Base-by-base conservation (phyloP, 1,139 yeast genomes). In the Debaryomyces robertsiae region DNA sequence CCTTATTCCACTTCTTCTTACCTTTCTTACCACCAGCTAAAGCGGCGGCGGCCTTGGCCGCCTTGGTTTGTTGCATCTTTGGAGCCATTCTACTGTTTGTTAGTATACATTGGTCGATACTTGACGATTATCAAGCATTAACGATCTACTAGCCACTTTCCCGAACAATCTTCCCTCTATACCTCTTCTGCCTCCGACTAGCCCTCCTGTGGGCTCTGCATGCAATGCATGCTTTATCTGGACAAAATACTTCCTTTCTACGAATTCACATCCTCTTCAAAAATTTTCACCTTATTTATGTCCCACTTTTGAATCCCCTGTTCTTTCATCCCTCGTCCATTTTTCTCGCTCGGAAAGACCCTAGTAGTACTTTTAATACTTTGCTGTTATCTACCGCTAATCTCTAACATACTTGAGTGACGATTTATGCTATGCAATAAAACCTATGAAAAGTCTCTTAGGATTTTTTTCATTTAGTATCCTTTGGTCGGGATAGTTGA, bases 1-100 rank as follows among this genome's bases (percentile, higher is more conserved):
- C 97, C 84, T 93, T 91, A 85, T 95, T 87, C 98, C 98, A 93
- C 96, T 93, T 93, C 95, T 93, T 93, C 90, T 94, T 93, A 79
- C 96, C 90, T 76, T 93, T 90, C 89, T 93, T 93, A 84, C 98
- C 97, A 87, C 98, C 98, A 75, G 98, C 96, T 84, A 90, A 81
- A 75, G 98, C 98, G 82, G 98, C 98, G 69, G 98, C 97, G 74
- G 98, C 97, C 84, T 91, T 91, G 72, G 96, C 96, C 76, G 98
- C 97, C 84, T 93, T 93, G 70, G 97, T 86, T 79, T 89, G 94
- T 83, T 91, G 98, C 77, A 88, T 81, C 82, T 91, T 93, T 83
- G 98, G 98, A 77, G 98, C 97, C 98, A 93, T 91, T 76, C 82
- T 72, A 57, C 36, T 38, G 16, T 24, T 43, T 52, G 75, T 70